A percentile compares a stretch with the other conserved stretches of the same genome.
Conservation (phyloP, 2,329 filamentous ascomycete genomes). For the Cladosporium sp. region DNA sequence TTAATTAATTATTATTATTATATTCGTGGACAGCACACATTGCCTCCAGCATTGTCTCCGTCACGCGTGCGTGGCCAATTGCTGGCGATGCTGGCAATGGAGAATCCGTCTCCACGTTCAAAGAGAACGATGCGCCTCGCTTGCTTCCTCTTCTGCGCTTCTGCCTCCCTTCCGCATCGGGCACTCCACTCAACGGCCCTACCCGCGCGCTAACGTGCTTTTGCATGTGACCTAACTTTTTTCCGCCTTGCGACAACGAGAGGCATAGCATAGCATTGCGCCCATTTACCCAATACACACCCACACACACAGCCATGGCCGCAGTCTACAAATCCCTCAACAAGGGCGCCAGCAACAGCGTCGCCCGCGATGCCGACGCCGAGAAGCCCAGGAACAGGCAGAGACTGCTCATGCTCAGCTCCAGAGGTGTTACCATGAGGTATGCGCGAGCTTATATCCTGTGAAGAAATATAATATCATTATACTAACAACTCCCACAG, state of each 20-base stretch:
- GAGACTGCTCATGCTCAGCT: conserved; percentile 85
- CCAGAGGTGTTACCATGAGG: conserved; percentile 87
- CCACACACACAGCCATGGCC: conserved; percentile 44
- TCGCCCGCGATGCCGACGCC: conserved; percentile 36
- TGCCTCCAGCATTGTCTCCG: not conserved
- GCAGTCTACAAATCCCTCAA: conserved; percentile 59
- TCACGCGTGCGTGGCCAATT: not conserved
- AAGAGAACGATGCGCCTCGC: not conserved
- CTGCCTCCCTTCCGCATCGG: not conserved
- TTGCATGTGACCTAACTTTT: conserved; percentile 13
- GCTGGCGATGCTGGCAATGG: not conserved
- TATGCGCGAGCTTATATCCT: conserved; percentile 39
- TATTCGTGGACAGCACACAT: not conserved
- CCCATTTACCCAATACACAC: not conserved
- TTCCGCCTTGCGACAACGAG: conserved; percentile 14
- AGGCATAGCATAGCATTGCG: not conserved
- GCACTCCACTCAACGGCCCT: not conserved
- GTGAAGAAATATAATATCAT: not conserved
- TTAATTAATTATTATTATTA: not conserved
- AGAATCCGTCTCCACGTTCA: not conserved
- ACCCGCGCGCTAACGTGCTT: conserved; percentile 1
- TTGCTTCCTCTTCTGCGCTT: not conserved
- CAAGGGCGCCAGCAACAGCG: conserved; percentile 40
- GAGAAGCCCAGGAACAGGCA: conserved; percentile 46
- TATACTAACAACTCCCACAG: conserved; percentile 47